Evolutionary conservation across 768 basidiomycete species (phyloP).

Genomic region (Psilocybe cubensis): DNA sequence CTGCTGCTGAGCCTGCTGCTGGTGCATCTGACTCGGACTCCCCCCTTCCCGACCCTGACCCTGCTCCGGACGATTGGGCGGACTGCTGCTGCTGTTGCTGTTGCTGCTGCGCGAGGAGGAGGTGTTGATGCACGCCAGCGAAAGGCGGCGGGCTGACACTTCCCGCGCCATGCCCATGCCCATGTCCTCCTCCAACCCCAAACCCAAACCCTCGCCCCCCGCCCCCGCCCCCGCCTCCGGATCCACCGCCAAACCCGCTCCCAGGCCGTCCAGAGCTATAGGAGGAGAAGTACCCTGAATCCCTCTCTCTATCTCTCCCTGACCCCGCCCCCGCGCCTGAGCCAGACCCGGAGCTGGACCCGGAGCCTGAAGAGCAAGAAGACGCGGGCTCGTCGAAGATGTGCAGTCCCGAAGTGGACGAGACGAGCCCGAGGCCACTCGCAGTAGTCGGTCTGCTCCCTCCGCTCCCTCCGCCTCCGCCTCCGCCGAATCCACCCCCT

Average conservation of each 20-base stretch:
- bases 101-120: not conserved
- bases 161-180: not conserved
- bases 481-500: not conserved
- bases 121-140: not conserved
- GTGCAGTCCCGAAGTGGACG: conserved; percentile 50
- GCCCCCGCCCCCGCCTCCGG: too few species aligned
- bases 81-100: conserved; percentile 24
- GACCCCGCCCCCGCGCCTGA: too few species aligned
- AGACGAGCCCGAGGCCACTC: conserved; percentile 43
- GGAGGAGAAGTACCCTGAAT: too few species aligned
- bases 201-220: too few species aligned
- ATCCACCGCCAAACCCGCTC: too few species aligned
- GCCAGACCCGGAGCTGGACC: too few species aligned
- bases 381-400: conserved; percentile 48
- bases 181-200: not conserved
- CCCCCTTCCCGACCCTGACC: too few species aligned
- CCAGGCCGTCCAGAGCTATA: too few species aligned
- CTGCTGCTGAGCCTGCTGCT: conserved; percentile 1
- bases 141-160: not conserved
- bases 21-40: conserved; percentile 21
- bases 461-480: conserved; percentile 4
- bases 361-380: too few species aligned
- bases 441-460: conserved; percentile 43
- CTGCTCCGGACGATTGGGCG: too few species aligned
- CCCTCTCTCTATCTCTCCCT: too few species aligned